Conservation (phyloP, 441 rosid species). For the Aquilaria agallochum region DNA sequence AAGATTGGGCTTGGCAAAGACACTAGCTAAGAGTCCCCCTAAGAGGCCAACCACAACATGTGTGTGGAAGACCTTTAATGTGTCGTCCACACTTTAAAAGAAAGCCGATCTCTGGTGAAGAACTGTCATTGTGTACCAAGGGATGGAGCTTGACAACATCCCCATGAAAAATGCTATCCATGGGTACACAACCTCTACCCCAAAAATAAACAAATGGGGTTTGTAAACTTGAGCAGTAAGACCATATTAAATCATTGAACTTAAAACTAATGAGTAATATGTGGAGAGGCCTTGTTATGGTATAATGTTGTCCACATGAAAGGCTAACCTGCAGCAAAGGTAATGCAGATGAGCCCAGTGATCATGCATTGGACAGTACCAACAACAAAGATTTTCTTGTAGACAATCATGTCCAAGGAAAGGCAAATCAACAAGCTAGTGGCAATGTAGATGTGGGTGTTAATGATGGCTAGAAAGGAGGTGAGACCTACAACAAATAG, state of each 20-base stretch:
- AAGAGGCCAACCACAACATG: slow-evolving; percentile 59
- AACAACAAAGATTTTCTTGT: no score
- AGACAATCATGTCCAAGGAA: no score
- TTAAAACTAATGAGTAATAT: no score
- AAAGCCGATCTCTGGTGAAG: slow-evolving; percentile 43
- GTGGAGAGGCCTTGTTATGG: no score
- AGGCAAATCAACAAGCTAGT: no score
- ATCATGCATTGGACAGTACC: slow-evolving; percentile 41
- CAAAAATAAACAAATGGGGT: no score
- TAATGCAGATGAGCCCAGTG: slow-evolving; percentile 69
- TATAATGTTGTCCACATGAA: no score
- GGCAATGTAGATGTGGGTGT: no score
- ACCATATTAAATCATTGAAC: no score
- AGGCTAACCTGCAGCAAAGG: no score
- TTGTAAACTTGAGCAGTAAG: slow-evolving; percentile 36
- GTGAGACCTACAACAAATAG: no score
- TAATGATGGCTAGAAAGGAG: no score
- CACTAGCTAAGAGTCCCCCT: slow-evolving; percentile 40
- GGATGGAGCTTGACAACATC: slow-evolving; percentile 32
- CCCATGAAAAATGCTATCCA: slow-evolving; percentile 62
- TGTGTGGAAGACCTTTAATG: slow-evolving; percentile 61
- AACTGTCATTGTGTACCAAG: slow-evolving; percentile 69
- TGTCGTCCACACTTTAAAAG: slow-evolving; percentile 63
- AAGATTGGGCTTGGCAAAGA: slow-evolving; percentile 40
- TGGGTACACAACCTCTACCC: slow-evolving; percentile 28